Percentiles rank a stretch among this genome's conserved stretches.
phyloP scores from a whole-genome alignment of 2,329 filamentous ascomycete species.

The Tolypocladium album region DNA sequence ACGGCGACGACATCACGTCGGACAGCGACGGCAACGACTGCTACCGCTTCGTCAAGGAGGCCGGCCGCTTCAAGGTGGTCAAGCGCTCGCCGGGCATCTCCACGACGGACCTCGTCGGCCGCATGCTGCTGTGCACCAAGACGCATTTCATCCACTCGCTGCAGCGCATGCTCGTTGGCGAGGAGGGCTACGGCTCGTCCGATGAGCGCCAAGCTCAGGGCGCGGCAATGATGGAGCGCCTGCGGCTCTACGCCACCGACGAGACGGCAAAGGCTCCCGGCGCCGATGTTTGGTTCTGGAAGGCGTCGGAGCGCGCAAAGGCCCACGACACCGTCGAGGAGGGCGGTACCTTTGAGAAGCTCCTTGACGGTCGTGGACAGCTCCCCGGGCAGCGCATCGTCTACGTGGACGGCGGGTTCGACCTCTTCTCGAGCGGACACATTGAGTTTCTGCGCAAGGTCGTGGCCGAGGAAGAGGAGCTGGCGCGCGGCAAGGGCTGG shows the following conservation, averaged over 20 bases:
- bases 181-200: constrained; percentile 59
- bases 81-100: constrained; percentile 94
- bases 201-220: constrained; percentile 57
- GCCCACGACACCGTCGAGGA: constrained; percentile 38
- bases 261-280: constrained; percentile 69
- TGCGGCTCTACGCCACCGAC: constrained; percentile 80
- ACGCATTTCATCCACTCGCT: constrained; percentile 86
- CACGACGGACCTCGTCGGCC: constrained; percentile 93
- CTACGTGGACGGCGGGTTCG: constrained; percentile 94
- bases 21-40: constrained; percentile 91
- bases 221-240: constrained; percentile 61
- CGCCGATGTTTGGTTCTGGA: constrained; percentile 80
- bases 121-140: constrained; percentile 94
- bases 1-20: constrained; percentile 94
- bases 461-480: constrained; percentile 57
- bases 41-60: constrained; percentile 94
- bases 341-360: constrained; percentile 51
- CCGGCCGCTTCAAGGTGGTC: constrained; percentile 89
- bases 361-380: constrained; percentile 63
- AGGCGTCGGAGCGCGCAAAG: constrained; percentile 37
- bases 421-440: constrained; percentile 92
- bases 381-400: constrained; percentile 73
- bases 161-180: constrained; percentile 53
- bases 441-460: constrained; percentile 88
- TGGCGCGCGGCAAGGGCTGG: constrained; percentile 62